Evolutionary conservation across 768 basidiomycete genomes (phyloP), one percentile per base, ranked within the genome.

Genomic region (Leccinum olivaceopallidum): DNA sequence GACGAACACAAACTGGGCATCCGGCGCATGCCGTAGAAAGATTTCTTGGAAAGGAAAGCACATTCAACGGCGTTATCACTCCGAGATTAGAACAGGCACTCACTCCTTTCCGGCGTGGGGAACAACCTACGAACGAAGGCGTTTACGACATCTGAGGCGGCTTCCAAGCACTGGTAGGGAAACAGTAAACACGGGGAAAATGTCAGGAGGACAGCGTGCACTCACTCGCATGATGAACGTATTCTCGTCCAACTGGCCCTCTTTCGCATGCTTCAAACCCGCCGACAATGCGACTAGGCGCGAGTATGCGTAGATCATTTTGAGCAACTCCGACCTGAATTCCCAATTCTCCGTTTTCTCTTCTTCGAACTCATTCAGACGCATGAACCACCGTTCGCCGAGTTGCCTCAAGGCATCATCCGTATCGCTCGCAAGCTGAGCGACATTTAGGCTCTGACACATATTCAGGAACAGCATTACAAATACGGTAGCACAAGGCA

Each of bases 221-320:
- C 88, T 55, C 65, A 90, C 89, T 70, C 87, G 78, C 63, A 75
- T 75, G 59, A 90, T 77, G 69, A 90, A 89, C 22, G 84, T 83
- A 60, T 85, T 86, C 67, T 89, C 88, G 52, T 85, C 80, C 18
- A 80, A 59, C 18, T 71, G 78, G 44, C 82, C 75, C 24, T 78
- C 80, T 69, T 88, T 89, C 16, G 86, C 84, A 64, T 90, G 85
- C 71, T 92, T 90, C 76, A 92, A 86, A 16, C 90, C 90, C 63
- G 87, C 88, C 0, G 90, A 89, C 54, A 90, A 77, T 5, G 83
- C 85, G 16, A 87, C 77, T 18, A 92, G 76, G n/a, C 90, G 82
- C 18, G 84, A 78, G 62, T 92, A 92, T 60, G 87, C 83, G 64
- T 83, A 88, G 4, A 81, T 85, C 64, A 90, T 73, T 65, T 77